These are phyloP conservation scores for Saccharomyces hybrid DNA, from an alignment of 1,139 yeast species.

Conservation along the genomic window DNA sequence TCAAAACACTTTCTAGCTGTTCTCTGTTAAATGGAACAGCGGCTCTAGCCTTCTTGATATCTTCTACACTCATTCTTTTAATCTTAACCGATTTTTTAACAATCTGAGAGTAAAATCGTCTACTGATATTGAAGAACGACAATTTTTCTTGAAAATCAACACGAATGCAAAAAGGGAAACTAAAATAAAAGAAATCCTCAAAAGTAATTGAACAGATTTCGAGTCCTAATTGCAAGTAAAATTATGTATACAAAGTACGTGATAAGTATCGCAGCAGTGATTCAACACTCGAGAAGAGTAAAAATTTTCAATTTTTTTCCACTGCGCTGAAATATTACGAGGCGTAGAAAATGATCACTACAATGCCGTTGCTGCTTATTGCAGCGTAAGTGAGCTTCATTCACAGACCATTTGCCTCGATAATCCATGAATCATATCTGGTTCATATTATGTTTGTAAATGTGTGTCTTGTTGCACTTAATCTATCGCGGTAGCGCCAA, in stretches of 20 bases:
- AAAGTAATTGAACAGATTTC: background rate
- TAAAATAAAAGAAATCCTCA: background rate
- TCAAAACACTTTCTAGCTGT: constrained; percentile 78
- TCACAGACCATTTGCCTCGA: background rate
- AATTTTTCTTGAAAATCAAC: constrained; percentile 12
- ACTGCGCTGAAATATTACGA: background rate
- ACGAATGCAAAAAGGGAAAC: background rate
- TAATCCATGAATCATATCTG: background rate
- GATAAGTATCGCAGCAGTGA: background rate
- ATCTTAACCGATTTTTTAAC: constrained; percentile 27
- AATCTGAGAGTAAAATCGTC: constrained; percentile 25
- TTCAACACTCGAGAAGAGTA: background rate
- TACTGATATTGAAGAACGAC: constrained; percentile 21
- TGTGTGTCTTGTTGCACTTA: background rate
- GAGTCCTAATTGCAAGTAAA: background rate
- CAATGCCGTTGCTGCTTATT: background rate
- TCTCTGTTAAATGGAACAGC: constrained; percentile 66
- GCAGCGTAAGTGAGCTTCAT: background rate
- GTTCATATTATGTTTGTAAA: background rate
- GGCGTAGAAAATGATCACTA: background rate
- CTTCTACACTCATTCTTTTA: constrained; percentile 29
- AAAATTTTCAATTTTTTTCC: constrained; percentile 3
- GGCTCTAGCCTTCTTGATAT: constrained; percentile 36
- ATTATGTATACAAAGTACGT: background rate
- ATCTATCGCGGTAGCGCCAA: background rate